Evolutionary conservation across 805 yeast genomes (phyloP).

Genomic region (Nakazawaea peltata): DNA sequence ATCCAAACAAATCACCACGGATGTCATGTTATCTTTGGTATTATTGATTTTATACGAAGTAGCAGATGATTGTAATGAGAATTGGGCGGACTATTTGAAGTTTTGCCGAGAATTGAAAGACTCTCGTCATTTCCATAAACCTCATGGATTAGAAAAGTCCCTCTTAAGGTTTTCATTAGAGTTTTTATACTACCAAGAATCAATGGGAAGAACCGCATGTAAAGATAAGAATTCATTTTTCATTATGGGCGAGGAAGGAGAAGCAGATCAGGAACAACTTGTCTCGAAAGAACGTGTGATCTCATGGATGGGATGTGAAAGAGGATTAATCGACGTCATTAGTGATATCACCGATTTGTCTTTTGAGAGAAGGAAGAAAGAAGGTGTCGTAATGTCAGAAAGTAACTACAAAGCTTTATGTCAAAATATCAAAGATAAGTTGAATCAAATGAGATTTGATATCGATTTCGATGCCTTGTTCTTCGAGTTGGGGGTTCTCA

Average conservation of each 20-base stretch:
- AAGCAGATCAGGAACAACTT: constrained; percentile 9
- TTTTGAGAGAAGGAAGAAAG: constrained; percentile 16
- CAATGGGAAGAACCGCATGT: constrained; percentile 13
- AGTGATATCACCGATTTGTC: constrained; percentile 27
- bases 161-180: constrained; percentile 9
- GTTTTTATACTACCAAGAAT: constrained; percentile 10
- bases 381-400: background rate
- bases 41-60: constrained; percentile 10
- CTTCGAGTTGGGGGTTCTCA: constrained; percentile 13
- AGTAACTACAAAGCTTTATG: constrained; percentile 1
- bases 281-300: constrained; percentile 10
- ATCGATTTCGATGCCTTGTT: constrained; percentile 17
- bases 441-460: constrained; percentile 14
- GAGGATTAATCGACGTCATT: constrained; percentile 17
- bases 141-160: constrained; percentile 1
- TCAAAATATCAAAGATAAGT: constrained; percentile 4
- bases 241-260: constrained; percentile 11
- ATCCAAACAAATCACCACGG: constrained; percentile 1
- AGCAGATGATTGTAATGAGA: constrained; percentile 10
- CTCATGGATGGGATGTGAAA: constrained; percentile 28
- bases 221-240: constrained; percentile 12
- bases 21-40: constrained; percentile 6
- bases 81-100: constrained; percentile 8
- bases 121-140: constrained; percentile 11
- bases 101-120: constrained; percentile 4